Base-by-base conservation (phyloP, 225 moss, liverwort and hornwort species). In the Pleurozium schreberi region DNA sequence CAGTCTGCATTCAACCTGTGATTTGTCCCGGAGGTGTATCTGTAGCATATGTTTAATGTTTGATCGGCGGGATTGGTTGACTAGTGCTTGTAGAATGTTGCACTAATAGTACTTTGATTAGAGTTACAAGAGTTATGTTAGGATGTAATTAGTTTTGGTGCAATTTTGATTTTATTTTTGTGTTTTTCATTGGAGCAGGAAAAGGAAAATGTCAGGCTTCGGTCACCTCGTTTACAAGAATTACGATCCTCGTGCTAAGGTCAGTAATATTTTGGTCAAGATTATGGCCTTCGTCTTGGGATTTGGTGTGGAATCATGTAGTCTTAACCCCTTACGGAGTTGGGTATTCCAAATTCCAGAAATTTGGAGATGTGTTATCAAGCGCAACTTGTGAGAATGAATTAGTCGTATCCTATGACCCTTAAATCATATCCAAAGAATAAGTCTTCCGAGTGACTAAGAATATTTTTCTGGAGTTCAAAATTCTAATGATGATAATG, bases 161-260 rank as follows among this genome's bases (percentile, higher is more conserved):
- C 26, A 71, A 40, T 74, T 43, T 20, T 78, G 43, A 64, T 14
- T 75, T 55, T 60, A 33, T 84, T 52, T 49, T 19, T 34, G 50
- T 55, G 27, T 42, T 36, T 82, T n/a, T 57, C 30, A 49, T 67
- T 87, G 87, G 75, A 86, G 64, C 94, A 96, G 98, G 91, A 96
- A 96, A 90, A 91, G 96, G 88, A 98, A 98, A 91, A 96, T 98
- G 96, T 98, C 98, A 84, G 96, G 98, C 45, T 98, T 96, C 86
- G 98, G 96, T 81, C 98, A 98, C 82, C 96, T 95, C 55, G 96
- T 98, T 36, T 96, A 98, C 90, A 98, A 98, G 87, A 98, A 98
- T 83, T 96, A 96, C 73, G 96, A 98, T 91, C 98, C 98, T 85
- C 96, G 96, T 88, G 98, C 98, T 62, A 98, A 98, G 95, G 98